Percentiles rank a stretch among this genome's conserved stretches.
Evolutionary conservation across 1,284 basidiomycete genomes (phyloP).

Genomic region (Austroboletus niveus): DNA sequence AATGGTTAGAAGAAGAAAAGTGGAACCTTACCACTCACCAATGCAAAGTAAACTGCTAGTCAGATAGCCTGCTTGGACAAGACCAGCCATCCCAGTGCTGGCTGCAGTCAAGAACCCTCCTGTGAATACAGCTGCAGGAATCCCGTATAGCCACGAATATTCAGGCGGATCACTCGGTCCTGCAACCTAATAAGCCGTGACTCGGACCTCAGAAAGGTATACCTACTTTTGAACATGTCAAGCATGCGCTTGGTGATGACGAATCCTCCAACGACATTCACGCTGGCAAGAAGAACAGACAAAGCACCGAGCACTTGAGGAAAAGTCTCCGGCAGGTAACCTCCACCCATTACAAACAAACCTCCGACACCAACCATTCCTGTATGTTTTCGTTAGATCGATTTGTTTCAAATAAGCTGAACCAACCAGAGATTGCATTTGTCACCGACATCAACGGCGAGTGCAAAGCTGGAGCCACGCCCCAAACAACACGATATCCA

Average conservation of each 20-base stretch:
- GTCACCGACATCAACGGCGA: constrained; percentile 85
- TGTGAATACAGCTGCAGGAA: constrained; percentile 77
- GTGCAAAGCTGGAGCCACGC: constrained; percentile 80
- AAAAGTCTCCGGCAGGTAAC: constrained; percentile 76
- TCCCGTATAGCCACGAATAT: constrained; percentile 76
- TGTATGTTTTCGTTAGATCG: constrained; percentile 17
- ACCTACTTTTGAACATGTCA: constrained; percentile 83
- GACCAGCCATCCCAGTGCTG: constrained; percentile 78
- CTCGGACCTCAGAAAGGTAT: not conserved
- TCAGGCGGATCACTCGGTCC: constrained; percentile 82
- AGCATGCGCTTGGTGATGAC: constrained; percentile 85
- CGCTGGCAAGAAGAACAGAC: constrained; percentile 78
- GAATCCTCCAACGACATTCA: constrained; percentile 84
- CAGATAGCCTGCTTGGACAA: constrained; percentile 83
- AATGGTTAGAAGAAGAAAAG: not conserved
- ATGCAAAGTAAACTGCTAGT: constrained; percentile 82
- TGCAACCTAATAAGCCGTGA: constrained; percentile 25
- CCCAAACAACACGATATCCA: constrained; percentile 86
- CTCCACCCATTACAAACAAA: constrained; percentile 85
- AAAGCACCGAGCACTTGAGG: constrained; percentile 76
- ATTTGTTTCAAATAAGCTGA: not conserved
- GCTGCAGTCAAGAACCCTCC: constrained; percentile 79
- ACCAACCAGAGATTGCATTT: constrained; percentile 69
- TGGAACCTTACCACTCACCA: constrained; percentile 40
- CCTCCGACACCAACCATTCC: constrained; percentile 83